Base-by-base conservation (phyloP, 192 early-diverging fungal genomes). In the Coemansia sp. region DNA sequence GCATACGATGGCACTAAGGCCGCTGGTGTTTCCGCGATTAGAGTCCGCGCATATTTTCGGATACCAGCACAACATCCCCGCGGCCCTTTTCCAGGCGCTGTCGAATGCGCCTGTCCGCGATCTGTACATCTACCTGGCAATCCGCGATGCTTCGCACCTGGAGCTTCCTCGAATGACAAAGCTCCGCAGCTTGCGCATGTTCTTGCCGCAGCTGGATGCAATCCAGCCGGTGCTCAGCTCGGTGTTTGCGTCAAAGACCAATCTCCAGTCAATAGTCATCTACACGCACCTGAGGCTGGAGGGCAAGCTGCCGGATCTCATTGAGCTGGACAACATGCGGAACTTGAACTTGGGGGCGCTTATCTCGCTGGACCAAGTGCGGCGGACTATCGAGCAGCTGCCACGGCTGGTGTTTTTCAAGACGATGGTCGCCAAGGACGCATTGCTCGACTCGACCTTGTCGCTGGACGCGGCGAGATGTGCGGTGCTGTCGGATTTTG, bases 351-450 rank as follows among this genome's bases (percentile, higher is more conserved):
- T 75, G 2, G 66, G 46, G 22, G 57, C 63, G 0, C 53, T 69
- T 12, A 65, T 75, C 20, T 47, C 62, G 24, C 53, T 75, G 46
- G 49, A 45, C 8, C 67, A 69, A n/a, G 66, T 64, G 14, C 58
- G 73, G 10, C 41, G 36, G 42, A 57, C 60, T 0, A 41, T 76
- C 4, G 54, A 42, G 42, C 63, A 66, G 63, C 24, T 76, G 47
- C 67, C 67, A 22, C 43, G 67, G 8, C 54, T 76, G 32, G 73
- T 70, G 36, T 66, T 66, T 43, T 45, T 76, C 32, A 62, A 70
- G 11, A 45, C 53, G 10, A 62, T 45, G 63, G 37, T 70, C 12
- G 64, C 60, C 53, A 54, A 53, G 29, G 71, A 66, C 22, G 61
- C 22, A 0, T 11, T 40, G n/a, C n/a, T 63, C 14, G 73, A 59